Evolutionary conservation across 2,329 filamentous ascomycete genomes (phyloP), one percentile per base, ranked within the genome.

Genomic region (Monosporascus sp.): DNA sequence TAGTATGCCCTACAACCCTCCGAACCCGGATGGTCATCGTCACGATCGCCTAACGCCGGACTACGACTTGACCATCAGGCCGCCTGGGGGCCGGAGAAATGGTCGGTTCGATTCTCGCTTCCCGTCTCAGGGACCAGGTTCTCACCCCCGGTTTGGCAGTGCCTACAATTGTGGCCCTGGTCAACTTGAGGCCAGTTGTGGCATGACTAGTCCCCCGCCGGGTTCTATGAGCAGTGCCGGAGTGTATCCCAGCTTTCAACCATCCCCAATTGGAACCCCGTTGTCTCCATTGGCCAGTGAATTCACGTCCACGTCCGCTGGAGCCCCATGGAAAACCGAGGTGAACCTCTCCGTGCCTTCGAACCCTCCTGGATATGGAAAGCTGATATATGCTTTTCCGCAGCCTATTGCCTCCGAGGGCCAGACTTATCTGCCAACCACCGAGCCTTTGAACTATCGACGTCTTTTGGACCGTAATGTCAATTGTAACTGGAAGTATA

Each of bases 401-500:
- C 58, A 82, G 79, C 68, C 75, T 53, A 65, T 75, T 54, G 66
- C 75, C 20, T 67, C 77, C 0, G 82, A 87, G 56, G 80, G 80
- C 25, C 85, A 87, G 64, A 94, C 89, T 1, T 97, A 95, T 67
- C 76, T 97, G 27, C 86, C 89, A 11, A 87, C 91, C 3, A 88
- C 89, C 7, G 94, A 99, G 72, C 94, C 93, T 11, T 81, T 97
- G 64, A 97, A 99, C 72, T 99, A 97, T 67, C 91, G 94, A 56
- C 91, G 92, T 52, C 81, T 99, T 39, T 83, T 97, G 47, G 94
- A 99, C 67, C 91, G 92, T 66, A 96, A 93, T 68, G 90, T 96
- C 72, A 96, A 89, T 66, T 97, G 93, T 74, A 95, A 99, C 75
- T 99, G 93, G 94, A 96, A 94, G 74, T 97, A 96, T 70, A 97